A percentile compares a stretch with the other conserved stretches of the same genome.
phyloP scores from a whole-genome alignment of 2,329 filamentous ascomycete genomes.

The Hymenoscyphus linearis region DNA sequence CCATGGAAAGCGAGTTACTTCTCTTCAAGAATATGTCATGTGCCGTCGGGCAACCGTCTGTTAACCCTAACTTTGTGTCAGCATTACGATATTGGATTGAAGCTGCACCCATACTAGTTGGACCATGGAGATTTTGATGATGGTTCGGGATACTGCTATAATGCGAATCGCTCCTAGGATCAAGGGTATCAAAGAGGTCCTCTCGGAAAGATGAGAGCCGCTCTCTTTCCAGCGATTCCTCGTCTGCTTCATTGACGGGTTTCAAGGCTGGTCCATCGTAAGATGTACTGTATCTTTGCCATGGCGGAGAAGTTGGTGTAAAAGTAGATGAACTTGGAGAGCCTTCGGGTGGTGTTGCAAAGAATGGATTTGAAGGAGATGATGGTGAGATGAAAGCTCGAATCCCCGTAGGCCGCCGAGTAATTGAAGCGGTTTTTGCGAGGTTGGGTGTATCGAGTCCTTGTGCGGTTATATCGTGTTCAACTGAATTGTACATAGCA shows the following conservation, averaged over 20 bases:
- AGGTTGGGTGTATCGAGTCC: conserved; percentile 4
- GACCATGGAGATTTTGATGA: conserved; percentile 6
- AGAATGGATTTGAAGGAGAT: conserved; percentile 1
- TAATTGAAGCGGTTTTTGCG: conserved; percentile 1
- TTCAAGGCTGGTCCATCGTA: neutral
- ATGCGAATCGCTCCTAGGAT: neutral
- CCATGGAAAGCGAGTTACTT: conserved; percentile 6
- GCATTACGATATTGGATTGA: neutral
- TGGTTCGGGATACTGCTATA: neutral
- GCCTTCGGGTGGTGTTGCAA: neutral
- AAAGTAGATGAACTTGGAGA: neutral
- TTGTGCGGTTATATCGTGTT: neutral
- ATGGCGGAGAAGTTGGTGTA: conserved; percentile 6
- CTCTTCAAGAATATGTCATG: conserved; percentile 5
- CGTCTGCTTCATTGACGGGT: conserved; percentile 2
- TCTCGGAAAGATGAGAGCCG: conserved; percentile 3
- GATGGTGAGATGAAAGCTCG: neutral
- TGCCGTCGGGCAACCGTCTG: conserved; percentile 5
- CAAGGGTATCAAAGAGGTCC: conserved; percentile 1
- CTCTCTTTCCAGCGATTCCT: conserved; percentile 2
- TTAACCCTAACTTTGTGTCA: neutral
- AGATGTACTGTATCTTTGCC: conserved; percentile 4
- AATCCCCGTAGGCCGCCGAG: conserved; percentile 5
- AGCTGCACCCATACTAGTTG: neutral
- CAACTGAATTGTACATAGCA: neutral